These are phyloP conservation scores for Amanita fuliginea DNA, from an alignment of 768 basidiomycete species.

Conservation along the genomic window DNA sequence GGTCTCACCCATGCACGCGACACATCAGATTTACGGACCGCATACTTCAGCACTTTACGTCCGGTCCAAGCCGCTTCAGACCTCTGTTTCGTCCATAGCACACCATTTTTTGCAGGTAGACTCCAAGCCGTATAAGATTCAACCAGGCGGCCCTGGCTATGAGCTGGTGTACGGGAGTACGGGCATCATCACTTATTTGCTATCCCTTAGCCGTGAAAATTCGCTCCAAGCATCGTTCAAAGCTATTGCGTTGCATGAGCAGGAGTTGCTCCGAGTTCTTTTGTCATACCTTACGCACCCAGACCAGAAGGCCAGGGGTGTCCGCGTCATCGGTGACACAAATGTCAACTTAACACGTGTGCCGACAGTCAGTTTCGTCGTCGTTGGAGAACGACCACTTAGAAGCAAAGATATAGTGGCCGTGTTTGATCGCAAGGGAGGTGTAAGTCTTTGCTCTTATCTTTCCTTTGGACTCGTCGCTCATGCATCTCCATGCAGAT, in stretches of 20 bases:
- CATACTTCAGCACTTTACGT: slow-evolving; percentile 62
- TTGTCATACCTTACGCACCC: slow-evolving; percentile 42
- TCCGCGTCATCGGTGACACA: slow-evolving; percentile 53
- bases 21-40: slow-evolving; percentile 58
- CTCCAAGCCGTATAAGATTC: slow-evolving; percentile 42
- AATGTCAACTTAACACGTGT: slow-evolving; percentile 30
- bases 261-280: slow-evolving; percentile 33
- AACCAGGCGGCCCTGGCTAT: slow-evolving; percentile 68
- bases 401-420: slow-evolving; percentile 54
- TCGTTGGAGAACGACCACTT: slow-evolving; percentile 44
- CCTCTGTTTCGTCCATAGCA: slow-evolving; percentile 41
- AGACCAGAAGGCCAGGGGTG: slow-evolving; percentile 36
- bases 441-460: slow-evolving; percentile 29
- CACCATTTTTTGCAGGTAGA: slow-evolving; percentile 59
- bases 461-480: not conserved
- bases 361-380: slow-evolving; percentile 66
- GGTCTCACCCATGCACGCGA: not conserved
- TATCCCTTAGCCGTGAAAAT: slow-evolving; percentile 39
- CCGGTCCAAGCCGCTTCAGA: slow-evolving; percentile 32
- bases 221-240: slow-evolving; percentile 40
- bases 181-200: slow-evolving; percentile 51
- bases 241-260: slow-evolving; percentile 53
- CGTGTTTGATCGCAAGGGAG: slow-evolving; percentile 47
- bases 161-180: slow-evolving; percentile 55
- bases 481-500: slow-evolving; percentile 30